Conservation (phyloP, 2,329 filamentous ascomycete species). For the Neofusicoccum cordaticola region DNA sequence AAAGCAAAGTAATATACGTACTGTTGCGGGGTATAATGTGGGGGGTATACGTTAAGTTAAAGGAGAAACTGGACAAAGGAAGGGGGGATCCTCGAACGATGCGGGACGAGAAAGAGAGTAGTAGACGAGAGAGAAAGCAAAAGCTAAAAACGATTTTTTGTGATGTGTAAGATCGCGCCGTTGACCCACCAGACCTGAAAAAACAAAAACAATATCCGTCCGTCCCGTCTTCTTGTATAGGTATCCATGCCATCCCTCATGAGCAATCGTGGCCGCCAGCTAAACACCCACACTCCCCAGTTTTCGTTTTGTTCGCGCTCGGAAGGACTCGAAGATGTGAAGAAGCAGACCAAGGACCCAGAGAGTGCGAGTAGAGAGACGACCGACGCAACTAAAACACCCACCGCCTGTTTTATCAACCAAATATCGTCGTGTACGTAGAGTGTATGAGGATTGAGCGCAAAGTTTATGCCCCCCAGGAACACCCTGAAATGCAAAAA, state of each 20-base stretch:
- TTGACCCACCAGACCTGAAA: background rate
- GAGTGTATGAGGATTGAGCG: conserved; percentile 8
- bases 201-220: background rate
- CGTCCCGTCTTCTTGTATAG: conserved; percentile 5
- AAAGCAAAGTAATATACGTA: conserved; percentile 7
- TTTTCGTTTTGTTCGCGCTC: background rate
- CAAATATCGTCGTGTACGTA: conserved; percentile 9
- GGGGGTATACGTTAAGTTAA: background rate
- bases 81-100: background rate
- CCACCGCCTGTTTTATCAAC: conserved; percentile 7
- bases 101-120: background rate
- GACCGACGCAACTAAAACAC: conserved; percentile 10
- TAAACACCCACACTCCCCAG: conserved; percentile 4
- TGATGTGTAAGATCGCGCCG: conserved; percentile 1
- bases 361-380: conserved; percentile 7
- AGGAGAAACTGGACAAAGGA: conserved; percentile 8
- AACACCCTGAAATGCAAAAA: conserved; percentile 44
- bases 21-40: conserved; percentile 1
- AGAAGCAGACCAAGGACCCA: conserved; percentile 8
- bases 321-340: conserved; percentile 4
- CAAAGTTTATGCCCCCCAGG: conserved; percentile 24
- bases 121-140: background rate
- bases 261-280: conserved; percentile 10
- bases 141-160: conserved; percentile 3
- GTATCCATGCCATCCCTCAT: conserved; percentile 14